Evolutionary conservation across 1,139 yeast species (phyloP), one percentile per base, ranked within the genome.

Genomic region (Debaryomyces singareniensis): DNA sequence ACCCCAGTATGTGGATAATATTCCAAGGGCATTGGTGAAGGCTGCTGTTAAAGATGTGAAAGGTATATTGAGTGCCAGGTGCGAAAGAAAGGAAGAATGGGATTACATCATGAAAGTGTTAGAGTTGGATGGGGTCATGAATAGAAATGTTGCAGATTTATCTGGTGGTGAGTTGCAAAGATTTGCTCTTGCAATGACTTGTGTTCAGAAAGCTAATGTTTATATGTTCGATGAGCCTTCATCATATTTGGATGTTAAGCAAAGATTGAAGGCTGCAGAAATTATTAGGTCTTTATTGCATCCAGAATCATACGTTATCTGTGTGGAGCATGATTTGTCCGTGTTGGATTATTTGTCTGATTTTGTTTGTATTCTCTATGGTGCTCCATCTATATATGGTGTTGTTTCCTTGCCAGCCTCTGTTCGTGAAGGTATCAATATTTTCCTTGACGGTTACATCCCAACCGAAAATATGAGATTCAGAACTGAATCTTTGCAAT

Each of bases 181-280:
- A 68, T 91, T 91, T 56, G 97, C 98, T 29, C 81, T 91, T 55
- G 98, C 93, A 48, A 80, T 91, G 86, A 84, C 97, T 13, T 86
- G 96, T 69, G 89, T 89, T 28, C 97, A 91, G 63, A 70, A 68
- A 22, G 97, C 97, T 35, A 85, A 87, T 49, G 97, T 91, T 29
- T 91, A 91, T 64, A 91, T 91, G 98, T 91, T 91, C 59, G 98
- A 91, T 66, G 98, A 91, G 68, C 98, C 98, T 30, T 89, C 97
- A 16, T 91, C 98, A 10, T 91, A 91, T 63, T 69, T 91, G 59
- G 98, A 91, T 73, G 97, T 91, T 43, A 91, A 91, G 65, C 98
- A 91, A 66, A 91, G 98, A 77, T 76, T 91, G 58, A 84, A 93
- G 53, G 98, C 98, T 34, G 98, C 98, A 35, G 80, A 78, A 59